Percentiles rank a stretch among this genome's conserved stretches.
These are phyloP conservation scores for Trichocomaceae sp. DNA, from an alignment of 2,329 filamentous ascomycete species.

Conservation along the genomic window DNA sequence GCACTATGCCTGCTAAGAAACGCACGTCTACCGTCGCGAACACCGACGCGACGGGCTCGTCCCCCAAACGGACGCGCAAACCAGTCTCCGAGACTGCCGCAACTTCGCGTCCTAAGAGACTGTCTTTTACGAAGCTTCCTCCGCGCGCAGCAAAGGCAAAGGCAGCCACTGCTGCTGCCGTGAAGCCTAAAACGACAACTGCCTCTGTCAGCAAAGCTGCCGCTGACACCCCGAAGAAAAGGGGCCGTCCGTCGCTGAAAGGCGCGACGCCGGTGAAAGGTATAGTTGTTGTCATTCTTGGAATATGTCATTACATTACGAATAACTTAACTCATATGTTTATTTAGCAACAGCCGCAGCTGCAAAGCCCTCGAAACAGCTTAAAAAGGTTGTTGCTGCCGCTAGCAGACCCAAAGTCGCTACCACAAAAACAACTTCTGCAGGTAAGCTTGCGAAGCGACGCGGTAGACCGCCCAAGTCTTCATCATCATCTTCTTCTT, in stretches of 20 bases:
- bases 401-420: background rate
- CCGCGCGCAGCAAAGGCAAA: conserved; percentile 12
- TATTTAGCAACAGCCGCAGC: background rate
- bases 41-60: conserved; percentile 16
- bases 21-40: conserved; percentile 23
- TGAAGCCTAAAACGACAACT: background rate
- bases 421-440: background rate
- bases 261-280: conserved; percentile 7
- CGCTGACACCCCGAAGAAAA: conserved; percentile 9
- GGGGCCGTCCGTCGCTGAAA: conserved; percentile 11
- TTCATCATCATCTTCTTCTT: background rate
- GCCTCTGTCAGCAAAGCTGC: background rate
- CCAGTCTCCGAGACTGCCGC: conserved; percentile 11
- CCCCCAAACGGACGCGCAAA: conserved; percentile 22
- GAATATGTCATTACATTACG: background rate
- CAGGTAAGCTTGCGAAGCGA: conserved; percentile 13
- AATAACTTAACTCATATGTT: background rate
- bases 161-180: background rate
- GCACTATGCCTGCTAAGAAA: conserved; percentile 19
- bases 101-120: conserved; percentile 8
- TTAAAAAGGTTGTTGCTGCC: background rate
- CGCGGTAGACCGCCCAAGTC: conserved; percentile 11
- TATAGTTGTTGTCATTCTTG: background rate
- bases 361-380: background rate
- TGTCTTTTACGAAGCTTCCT: background rate